Conservation (phyloP, 768 basidiomycete species). For the Pisolithus marmoratus region DNA sequence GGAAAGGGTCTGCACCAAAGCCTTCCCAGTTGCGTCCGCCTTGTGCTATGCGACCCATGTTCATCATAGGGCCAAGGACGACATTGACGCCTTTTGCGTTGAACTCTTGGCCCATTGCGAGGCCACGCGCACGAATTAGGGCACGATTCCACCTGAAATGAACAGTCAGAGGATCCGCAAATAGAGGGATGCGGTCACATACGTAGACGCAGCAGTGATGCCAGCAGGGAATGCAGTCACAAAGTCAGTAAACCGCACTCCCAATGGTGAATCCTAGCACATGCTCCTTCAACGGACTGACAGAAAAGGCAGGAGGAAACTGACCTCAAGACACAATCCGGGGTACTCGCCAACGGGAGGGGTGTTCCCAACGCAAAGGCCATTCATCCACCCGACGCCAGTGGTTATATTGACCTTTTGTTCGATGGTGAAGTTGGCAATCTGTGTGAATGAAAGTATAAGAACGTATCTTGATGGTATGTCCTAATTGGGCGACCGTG, state of each 20-base stretch:
- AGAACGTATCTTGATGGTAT: too few relatives aligned
- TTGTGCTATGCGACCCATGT: slow-evolving; percentile 70
- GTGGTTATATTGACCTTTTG: slow-evolving; percentile 63
- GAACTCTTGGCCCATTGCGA: slow-evolving; percentile 79
- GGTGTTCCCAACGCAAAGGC: slow-evolving; percentile 69
- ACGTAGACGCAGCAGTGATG: slow-evolving; percentile 79
- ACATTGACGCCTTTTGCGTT: slow-evolving; percentile 80
- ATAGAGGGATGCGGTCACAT: slow-evolving; percentile 16
- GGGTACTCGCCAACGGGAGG: slow-evolving; percentile 50
- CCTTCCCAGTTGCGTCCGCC: slow-evolving; percentile 94
- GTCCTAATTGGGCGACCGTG: neutral
- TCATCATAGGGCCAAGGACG: slow-evolving; percentile 80
- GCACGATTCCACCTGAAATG: slow-evolving; percentile 61
- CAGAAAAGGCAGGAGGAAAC: slow-evolving; percentile 1
- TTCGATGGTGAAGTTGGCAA: slow-evolving; percentile 47
- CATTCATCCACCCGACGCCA: slow-evolving; percentile 46
- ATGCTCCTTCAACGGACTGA: neutral
- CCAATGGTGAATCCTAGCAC: slow-evolving; percentile 64
- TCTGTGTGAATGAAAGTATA: slow-evolving; percentile 21
- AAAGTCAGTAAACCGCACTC: slow-evolving; percentile 69
- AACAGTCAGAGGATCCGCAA: neutral
- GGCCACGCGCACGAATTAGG: slow-evolving; percentile 70
- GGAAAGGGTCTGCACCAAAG: slow-evolving; percentile 88
- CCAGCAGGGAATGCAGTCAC: slow-evolving; percentile 81
- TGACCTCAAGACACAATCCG: slow-evolving; percentile 66